Percentiles rank a stretch among this genome's conserved stretches.
Conservation (phyloP, 768 basidiomycete species). For the Russula griseocarnosa region DNA sequence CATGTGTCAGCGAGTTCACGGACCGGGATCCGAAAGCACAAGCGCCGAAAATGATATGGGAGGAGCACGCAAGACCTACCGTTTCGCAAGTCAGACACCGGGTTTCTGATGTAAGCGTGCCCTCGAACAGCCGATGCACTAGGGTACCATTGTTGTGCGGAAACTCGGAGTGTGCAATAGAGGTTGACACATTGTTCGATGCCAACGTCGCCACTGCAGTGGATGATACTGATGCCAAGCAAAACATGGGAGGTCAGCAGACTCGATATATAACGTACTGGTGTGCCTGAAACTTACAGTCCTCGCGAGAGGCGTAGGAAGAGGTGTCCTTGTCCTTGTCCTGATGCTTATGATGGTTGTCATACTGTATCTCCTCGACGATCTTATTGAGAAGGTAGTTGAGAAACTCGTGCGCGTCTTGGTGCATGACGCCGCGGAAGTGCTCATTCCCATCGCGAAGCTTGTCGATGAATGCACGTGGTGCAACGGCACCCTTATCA, state of each 20-base stretch:
- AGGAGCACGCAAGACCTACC: constrained; percentile 39
- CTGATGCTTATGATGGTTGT: constrained; percentile 40
- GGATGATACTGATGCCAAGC: constrained; percentile 46
- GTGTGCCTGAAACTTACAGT: constrained; percentile 48
- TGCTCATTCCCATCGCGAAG: constrained; percentile 89
- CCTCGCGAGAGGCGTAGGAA: constrained; percentile 45
- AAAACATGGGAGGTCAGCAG: constrained; percentile 13
- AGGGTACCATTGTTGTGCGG: constrained; percentile 52
- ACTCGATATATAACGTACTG: background rate
- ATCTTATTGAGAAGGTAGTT: constrained; percentile 92
- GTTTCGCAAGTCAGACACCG: constrained; percentile 97
- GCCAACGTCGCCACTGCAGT: constrained; percentile 57
- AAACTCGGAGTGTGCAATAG: constrained; percentile 45
- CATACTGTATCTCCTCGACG: constrained; percentile 86
- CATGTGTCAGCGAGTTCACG: constrained; percentile 32
- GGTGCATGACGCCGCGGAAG: constrained; percentile 89
- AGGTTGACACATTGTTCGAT: constrained; percentile 38
- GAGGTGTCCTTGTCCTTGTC: constrained; percentile 8
- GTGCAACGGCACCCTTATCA: constrained; percentile 82
- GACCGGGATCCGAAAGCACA: constrained; percentile 6
- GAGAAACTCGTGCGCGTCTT: constrained; percentile 98
- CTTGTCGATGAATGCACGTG: constrained; percentile 89
- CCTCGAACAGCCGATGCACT: constrained; percentile 91
- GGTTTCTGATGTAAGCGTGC: constrained; percentile 92
- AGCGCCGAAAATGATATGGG: background rate